phyloP scores from a whole-genome alignment of 768 basidiomycete genomes.

The Chlorophyllum brunneum region DNA sequence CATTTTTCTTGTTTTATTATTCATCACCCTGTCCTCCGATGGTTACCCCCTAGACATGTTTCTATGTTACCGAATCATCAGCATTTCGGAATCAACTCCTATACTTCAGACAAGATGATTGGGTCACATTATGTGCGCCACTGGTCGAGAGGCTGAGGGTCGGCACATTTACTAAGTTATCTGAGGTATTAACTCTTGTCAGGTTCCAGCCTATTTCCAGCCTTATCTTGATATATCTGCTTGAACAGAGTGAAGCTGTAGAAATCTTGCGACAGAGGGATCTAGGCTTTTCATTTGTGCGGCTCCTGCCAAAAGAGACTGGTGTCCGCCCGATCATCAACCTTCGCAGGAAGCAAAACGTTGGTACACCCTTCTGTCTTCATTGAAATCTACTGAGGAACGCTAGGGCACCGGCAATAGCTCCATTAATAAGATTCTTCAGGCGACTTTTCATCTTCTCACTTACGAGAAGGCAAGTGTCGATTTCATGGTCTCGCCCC shows the following conservation, averaged over 20 bases:
- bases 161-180: slow-evolving; percentile 67
- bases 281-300: slow-evolving; percentile 81
- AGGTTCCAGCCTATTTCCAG: not conserved
- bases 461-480: slow-evolving; percentile 76
- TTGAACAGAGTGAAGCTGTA: slow-evolving; percentile 53
- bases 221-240: not conserved
- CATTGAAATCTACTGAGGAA: not conserved
- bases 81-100: slow-evolving; percentile 78
- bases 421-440: slow-evolving; percentile 87
- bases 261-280: slow-evolving; percentile 66
- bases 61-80: slow-evolving; percentile 91
- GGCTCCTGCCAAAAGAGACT: slow-evolving; percentile 90
- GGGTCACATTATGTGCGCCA: slow-evolving; percentile 80
- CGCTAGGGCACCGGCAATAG: slow-evolving; percentile 32
- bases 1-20: not conserved
- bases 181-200: slow-evolving; percentile 44
- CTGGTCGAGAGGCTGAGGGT: slow-evolving; percentile 70
- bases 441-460: slow-evolving; percentile 81
- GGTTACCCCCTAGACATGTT: slow-evolving; percentile 61
- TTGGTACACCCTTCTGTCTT: slow-evolving; percentile 6
- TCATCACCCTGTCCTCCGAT: not conserved
- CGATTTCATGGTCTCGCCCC: not conserved
- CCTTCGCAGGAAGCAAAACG: slow-evolving; percentile 47
- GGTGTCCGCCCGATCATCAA: slow-evolving; percentile 96
- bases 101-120: slow-evolving; percentile 95